Conservation (phyloP, 2,329 filamentous ascomycete species). For the Gaeumannomyces sp. region DNA sequence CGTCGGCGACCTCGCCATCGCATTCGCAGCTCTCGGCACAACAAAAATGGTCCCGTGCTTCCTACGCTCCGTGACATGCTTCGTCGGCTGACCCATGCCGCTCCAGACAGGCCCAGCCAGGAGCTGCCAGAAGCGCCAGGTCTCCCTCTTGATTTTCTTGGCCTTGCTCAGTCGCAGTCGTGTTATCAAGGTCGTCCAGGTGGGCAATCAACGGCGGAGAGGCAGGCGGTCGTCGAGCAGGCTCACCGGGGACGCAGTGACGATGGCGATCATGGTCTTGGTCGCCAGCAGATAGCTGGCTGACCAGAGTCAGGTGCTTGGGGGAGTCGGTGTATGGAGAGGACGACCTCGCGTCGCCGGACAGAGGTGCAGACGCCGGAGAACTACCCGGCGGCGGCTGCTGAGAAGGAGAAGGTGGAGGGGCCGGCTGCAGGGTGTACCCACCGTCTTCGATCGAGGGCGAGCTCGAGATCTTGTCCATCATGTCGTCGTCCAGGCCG, state of each 20-base stretch:
- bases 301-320: constrained; percentile 24
- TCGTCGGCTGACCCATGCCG: background rate
- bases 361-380: constrained; percentile 23
- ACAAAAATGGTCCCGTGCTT: background rate
- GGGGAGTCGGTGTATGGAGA: constrained; percentile 36
- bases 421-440: constrained; percentile 43
- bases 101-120: too few species aligned
- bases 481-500: constrained; percentile 85
- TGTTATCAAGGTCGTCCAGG: background rate
- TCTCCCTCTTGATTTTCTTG: background rate
- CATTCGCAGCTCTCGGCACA: background rate
- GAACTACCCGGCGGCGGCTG: constrained; percentile 23
- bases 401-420: constrained; percentile 34
- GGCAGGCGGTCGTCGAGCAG: constrained; percentile 24
- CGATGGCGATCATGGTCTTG: constrained; percentile 30
- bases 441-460: constrained; percentile 99
- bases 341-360: constrained; percentile 31
- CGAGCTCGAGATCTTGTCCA: constrained; percentile 98
- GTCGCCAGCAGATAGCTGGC: constrained; percentile 13
- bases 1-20: background rate
- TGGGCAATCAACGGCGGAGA: background rate
- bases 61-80: background rate
- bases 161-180: background rate
- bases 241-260: constrained; percentile 46
- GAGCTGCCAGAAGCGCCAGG: background rate